Evolutionary conservation across 2,329 filamentous ascomycete species (phyloP).

Genomic region (Alternaria tenuissima): DNA sequence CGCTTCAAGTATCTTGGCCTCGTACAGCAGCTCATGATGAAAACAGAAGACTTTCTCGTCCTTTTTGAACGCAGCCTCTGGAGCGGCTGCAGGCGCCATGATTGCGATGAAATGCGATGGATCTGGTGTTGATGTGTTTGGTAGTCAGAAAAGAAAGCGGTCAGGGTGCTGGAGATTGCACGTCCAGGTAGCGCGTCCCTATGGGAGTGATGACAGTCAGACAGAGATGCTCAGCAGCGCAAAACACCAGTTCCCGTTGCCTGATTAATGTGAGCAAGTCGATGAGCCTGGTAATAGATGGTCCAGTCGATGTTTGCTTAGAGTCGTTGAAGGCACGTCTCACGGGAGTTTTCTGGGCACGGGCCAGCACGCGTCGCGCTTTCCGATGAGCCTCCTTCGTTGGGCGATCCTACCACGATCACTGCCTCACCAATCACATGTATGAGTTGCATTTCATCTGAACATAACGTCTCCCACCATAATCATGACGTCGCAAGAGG

Average conservation of each 20-base stretch:
- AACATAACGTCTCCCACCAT: conserved; percentile 3
- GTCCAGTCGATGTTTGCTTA: conserved; percentile 17
- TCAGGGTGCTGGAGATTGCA: conserved; percentile 17
- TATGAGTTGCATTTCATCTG: not conserved
- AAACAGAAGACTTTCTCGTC: conserved; percentile 97
- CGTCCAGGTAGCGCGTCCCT: conserved; percentile 29
- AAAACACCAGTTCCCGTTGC: not conserved
- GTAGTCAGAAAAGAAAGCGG: conserved; percentile 22
- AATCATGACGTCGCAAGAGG: conserved; percentile 76
- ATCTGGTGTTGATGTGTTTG: conserved; percentile 20
- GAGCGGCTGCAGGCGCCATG: conserved; percentile 63
- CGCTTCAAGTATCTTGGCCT: conserved; percentile 91
- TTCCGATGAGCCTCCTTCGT: conserved; percentile 2
- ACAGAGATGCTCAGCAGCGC: conserved; percentile 9
- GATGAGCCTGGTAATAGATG: conserved; percentile 17
- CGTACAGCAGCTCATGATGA: conserved; percentile 95
- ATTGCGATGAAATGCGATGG: conserved; percentile 17
- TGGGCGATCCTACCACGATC: conserved; percentile 13
- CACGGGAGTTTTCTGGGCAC: conserved; percentile 32
- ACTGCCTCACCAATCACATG: conserved; percentile 21
- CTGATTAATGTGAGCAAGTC: not conserved
- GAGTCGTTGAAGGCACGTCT: conserved; percentile 19
- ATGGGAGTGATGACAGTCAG: conserved; percentile 7
- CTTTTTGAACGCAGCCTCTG: conserved; percentile 66
- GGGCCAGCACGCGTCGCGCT: conserved; percentile 35